These are phyloP conservation scores for Lagenidium giganteum DNA, from an alignment of 352 stramenopile species.

Conservation along the genomic window DNA sequence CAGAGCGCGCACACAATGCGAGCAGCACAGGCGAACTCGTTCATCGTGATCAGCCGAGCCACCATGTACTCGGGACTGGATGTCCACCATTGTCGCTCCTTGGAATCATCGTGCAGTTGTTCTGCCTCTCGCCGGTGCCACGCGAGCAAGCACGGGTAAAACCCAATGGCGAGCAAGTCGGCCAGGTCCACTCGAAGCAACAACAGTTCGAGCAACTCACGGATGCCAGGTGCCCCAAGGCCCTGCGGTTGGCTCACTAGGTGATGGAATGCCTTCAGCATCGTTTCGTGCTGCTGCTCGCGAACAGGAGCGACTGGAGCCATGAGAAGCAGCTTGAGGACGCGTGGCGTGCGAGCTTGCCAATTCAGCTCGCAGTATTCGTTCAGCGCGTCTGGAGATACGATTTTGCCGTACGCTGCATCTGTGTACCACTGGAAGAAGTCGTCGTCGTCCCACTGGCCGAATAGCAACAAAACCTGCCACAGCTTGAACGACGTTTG, in stretches of 20 bases:
- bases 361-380: conserved; percentile 33
- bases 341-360: too few species aligned
- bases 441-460: conserved; percentile 30
- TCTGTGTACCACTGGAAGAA: conserved; percentile 55
- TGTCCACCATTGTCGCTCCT: conserved; percentile 30
- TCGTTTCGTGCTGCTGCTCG: conserved; percentile 23
- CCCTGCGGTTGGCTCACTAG: conserved; percentile 3
- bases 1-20: conserved; percentile 51
- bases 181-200: conserved; percentile 59
- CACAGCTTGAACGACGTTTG: too few species aligned
- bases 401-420: conserved; percentile 37
- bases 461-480: conserved; percentile 36
- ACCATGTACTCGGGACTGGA: conserved; percentile 59
- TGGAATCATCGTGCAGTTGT: too few species aligned
- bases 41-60: conserved; percentile 45
- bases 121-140: too few species aligned
- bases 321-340: conserved; percentile 46
- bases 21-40: conserved; percentile 38
- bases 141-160: conserved; percentile 33
- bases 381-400: conserved; percentile 9
- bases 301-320: conserved; percentile 51
- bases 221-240: conserved; percentile 9
- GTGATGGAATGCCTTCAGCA: conserved; percentile 15
- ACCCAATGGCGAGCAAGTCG: conserved; percentile 27
- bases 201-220: conserved; percentile 35